Conservation (phyloP, 495 filamentous ascomycete species). For the Xylaria cubensis region DNA sequence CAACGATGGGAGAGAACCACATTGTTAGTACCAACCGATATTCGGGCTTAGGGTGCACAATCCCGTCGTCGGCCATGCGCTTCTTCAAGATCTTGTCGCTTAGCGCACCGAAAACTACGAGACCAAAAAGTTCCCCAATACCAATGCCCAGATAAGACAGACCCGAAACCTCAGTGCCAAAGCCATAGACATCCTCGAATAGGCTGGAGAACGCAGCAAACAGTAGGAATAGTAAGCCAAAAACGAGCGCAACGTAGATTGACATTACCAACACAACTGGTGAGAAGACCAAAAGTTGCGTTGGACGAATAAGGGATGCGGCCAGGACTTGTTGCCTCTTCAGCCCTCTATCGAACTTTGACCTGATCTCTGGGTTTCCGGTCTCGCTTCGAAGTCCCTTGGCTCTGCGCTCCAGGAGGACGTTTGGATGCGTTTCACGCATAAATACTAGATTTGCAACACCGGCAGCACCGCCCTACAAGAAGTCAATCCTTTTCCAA, state of each 20-base stretch:
- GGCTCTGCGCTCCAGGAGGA: conserved; percentile 63
- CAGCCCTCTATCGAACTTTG: conserved; percentile 54
- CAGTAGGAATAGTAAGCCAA: conserved; percentile 78
- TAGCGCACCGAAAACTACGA: conserved; percentile 35
- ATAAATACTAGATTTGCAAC: conserved; percentile 55
- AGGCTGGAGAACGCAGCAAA: conserved; percentile 70
- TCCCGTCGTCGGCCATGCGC: conserved; percentile 30
- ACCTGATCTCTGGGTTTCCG: conserved; percentile 45
- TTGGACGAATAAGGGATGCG: conserved; percentile 55
- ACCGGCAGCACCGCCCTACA: conserved; percentile 33
- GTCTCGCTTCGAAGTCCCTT: conserved; percentile 51
- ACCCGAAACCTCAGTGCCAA: conserved; percentile 43
- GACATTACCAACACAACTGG: conserved; percentile 71
- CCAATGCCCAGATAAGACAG: conserved; percentile 51
- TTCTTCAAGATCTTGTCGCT: conserved; percentile 36
- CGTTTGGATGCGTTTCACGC: conserved; percentile 67
- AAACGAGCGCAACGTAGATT: conserved; percentile 74
- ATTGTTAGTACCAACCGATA: conserved; percentile 61
- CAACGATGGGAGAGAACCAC: conserved; percentile 53
- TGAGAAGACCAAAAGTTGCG: conserved; percentile 58
- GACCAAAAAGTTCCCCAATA: conserved; percentile 43
- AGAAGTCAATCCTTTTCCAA: background rate
- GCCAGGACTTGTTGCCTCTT: conserved; percentile 42
- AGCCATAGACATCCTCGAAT: conserved; percentile 60
- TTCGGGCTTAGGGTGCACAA: conserved; percentile 46